Conservation (phyloP, 495 filamentous ascomycete species). For the Hyaloscypha bicolor region DNA sequence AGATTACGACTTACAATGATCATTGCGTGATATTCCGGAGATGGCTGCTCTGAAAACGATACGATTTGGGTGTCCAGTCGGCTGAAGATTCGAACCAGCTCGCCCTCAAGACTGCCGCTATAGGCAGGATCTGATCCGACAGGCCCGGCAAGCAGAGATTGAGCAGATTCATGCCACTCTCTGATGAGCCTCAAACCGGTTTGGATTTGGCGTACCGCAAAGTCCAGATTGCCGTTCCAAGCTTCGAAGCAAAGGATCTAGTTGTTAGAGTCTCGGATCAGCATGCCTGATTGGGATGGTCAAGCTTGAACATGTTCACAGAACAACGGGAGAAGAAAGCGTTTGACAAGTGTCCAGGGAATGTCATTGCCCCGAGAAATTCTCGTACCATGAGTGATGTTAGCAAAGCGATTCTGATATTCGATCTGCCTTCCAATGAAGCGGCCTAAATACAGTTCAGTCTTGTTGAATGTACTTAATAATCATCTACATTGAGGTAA, state of each 20-base stretch:
- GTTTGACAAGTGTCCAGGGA: no score
- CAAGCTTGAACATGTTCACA: no score
- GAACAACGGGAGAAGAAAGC: no score
- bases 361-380: no score
- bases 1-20: background rate
- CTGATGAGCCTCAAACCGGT: constrained; percentile 24
- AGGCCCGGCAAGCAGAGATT: no score
- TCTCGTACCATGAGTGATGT: background rate
- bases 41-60: constrained; percentile 5
- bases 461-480: no score
- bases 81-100: constrained; percentile 16
- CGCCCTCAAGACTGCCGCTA: constrained; percentile 8
- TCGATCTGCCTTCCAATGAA: background rate
- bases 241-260: background rate
- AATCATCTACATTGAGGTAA: no score
- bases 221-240: constrained; percentile 9
- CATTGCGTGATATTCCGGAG: background rate
- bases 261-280: no score
- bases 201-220: constrained; percentile 14
- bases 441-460: background rate
- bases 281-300: no score
- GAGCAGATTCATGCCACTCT: constrained; percentile 13
- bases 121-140: background rate
- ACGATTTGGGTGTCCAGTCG: constrained; percentile 12
- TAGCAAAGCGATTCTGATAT: background rate